Evolutionary conservation across 257 asterid species (phyloP), one percentile per base, ranked within the genome.

Genomic region (Petrea volubilis): DNA sequence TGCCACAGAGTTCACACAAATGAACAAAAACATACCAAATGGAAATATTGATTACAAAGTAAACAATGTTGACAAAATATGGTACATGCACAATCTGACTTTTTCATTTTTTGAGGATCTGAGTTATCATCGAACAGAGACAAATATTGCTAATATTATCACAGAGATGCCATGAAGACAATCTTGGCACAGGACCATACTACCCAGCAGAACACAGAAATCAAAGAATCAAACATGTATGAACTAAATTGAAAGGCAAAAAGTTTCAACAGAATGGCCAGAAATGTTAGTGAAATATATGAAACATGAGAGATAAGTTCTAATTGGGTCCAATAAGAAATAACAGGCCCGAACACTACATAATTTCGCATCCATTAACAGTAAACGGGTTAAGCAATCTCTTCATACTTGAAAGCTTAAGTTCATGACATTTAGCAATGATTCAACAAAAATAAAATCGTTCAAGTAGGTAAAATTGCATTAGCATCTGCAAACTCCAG

Each of bases 1-100:
- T 92, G 91, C 60, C 69, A 83, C 43, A 40, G 7, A 69, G 77
- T 60, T 17, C 40, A 68, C 69, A 36, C 52, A 17, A 67, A 59
- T 21, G 29, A 41, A 67, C 52, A 47, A 72, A 58, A 18, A 64
- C 28, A 34, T 34, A 49, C 15, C 7, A 33, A 68, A 41, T 44
- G 61, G 15, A 13, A 65, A 36, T 2, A 50, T 49, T 23, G 25
- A 60, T 31, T n/a, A 25, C 57, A 72, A 58, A 10, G 31, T 52
- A 55, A 60, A 27, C 44, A 52, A 44, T 10, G 17, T 46, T 13
- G 29, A 60, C 25, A 18, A 46, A 14, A 20, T 53, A 27, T 27
- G 33, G 28, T n/a, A 6, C 15, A 43, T 5, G n/a, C 64, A 38
- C 21, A 50, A 41, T 41, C 23, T 53, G 28, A 63, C 62, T 14